Base-by-base conservation (phyloP, 2,329 filamentous ascomycete genomes). In the Pyrenochaeta sp. region DNA sequence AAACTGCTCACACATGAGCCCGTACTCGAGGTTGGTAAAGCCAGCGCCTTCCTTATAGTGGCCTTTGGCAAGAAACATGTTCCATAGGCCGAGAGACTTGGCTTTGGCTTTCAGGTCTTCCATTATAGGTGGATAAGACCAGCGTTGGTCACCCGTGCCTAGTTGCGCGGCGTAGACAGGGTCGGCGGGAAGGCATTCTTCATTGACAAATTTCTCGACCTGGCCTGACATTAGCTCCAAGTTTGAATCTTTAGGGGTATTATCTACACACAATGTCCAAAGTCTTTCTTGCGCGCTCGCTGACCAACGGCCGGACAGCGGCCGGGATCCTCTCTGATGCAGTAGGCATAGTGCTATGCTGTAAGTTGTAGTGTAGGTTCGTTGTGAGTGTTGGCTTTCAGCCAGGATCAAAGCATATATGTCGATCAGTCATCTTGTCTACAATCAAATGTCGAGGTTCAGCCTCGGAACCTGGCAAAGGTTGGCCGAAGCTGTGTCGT, bases 1-100 rank as follows among this genome's bases (percentile, higher is more conserved):
- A 62, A 97, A 83, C 79, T 90, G 90, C 80, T 97, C 94, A 27
- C 93, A 94, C 92, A 97, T 97, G 68, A 97, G 80, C n/a, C 92
- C 94, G 73, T 97, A 97, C 78, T 97, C 94, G 55, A 97, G 83
- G 78, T 97, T 97, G 44, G 87, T 91, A 81, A 91, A 97, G 37
- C 93, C 94, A 9, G 92, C 91, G 1, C 91, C 95, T 79, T 97
- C 90, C 74, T 89, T 90, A 83, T 96, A 97, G 79, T 97, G 92
- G 64, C 89, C 92, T 79, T 90, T 93, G 57, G 93, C 90, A 61
- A 98, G 80, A 81, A 98, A 98, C 88, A 97, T 89, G 79, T 98
- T 98, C 94, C 93, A 97, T 35, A 98, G 83, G 1, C 93, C 93
- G 20, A 96, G 84, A 60, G 88, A 83, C 71, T 83, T 85, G 36